These are phyloP conservation scores for Termitomyces sp. DNA, from an alignment of 1,284 basidiomycete species.

Conservation along the genomic window DNA sequence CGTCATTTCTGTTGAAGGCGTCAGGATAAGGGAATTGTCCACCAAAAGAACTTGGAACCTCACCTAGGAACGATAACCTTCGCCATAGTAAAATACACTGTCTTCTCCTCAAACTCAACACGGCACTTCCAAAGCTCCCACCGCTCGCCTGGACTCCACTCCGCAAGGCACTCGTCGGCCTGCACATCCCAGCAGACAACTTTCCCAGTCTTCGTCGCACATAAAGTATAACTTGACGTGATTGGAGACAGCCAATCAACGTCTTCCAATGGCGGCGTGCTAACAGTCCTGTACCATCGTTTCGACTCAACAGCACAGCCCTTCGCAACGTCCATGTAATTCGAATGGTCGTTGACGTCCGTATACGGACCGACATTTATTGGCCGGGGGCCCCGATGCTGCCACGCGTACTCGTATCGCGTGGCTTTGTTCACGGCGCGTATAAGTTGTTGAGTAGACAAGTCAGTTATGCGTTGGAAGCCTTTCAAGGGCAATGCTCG, in stretches of 20 bases:
- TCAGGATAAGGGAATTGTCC: neutral
- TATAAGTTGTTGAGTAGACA: conserved; percentile 54
- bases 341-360: conserved; percentile 27
- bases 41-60: conserved; percentile 25
- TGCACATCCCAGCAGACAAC: conserved; percentile 75
- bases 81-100: conserved; percentile 72
- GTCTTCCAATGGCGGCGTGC: conserved; percentile 57
- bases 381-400: conserved; percentile 53
- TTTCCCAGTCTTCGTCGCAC: conserved; percentile 66
- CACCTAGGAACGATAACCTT: conserved; percentile 50
- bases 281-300: conserved; percentile 60
- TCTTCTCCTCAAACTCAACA: conserved; percentile 65
- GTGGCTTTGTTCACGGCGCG: conserved; percentile 56
- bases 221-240: conserved; percentile 66
- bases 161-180: conserved; percentile 50
- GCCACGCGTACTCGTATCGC: conserved; percentile 59
- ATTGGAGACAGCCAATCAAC: conserved; percentile 74
- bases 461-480: conserved; percentile 60
- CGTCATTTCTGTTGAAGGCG: conserved; percentile 35
- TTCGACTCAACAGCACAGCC: conserved; percentile 7
- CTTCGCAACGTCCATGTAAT: conserved; percentile 30
- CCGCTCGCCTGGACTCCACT: conserved; percentile 60
- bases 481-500: conserved; percentile 63
- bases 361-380: conserved; percentile 23
- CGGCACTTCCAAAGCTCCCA: conserved; percentile 76